Base-by-base conservation (phyloP, 2,329 filamentous ascomycete genomes). In the Aspergillus fijiensis region DNA sequence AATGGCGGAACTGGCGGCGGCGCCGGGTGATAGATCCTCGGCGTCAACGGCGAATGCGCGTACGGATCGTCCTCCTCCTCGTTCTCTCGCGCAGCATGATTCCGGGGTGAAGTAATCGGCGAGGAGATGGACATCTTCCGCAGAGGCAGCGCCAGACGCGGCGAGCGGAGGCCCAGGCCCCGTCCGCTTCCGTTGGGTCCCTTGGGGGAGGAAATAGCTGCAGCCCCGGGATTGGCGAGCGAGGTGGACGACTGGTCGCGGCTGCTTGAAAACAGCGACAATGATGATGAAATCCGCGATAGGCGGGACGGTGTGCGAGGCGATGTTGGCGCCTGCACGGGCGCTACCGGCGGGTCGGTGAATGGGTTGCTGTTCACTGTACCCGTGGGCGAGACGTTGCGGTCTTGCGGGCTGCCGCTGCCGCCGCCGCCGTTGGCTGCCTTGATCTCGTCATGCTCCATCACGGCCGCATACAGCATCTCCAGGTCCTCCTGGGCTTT, bases 401-500 rank as follows among this genome's bases (percentile, higher is more conserved):
- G 49, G 11, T 49, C 11, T 61, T 47, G 42, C 66, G 1, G 70
- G 66, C 14, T 71, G 68, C 61, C 80, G 82, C 63, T 80, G 77
- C 50, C 33, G 14, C 33, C 33, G 14, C 33, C 33, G 12, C 33
- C 33, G 33, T 29, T 29, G 7, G 27, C 27, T 29, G 33, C 33
- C 14, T 35, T 35, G 4, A 35, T 35, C 33, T 81, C 83, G 65
- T 97, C 93, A 68, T 96, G 90, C 74, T 92, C 91, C 87, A 96
- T 89, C 64, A 96, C 93, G 67, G 92, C 89, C 63, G 88, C 92
- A 77, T 97, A 98, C 74, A 98, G 87, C 69, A 91, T 87, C 75
- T 96, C 92, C 76, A 97, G 87, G 74, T 96, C 90, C 65, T 88
- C 83, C 75, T 95, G 88, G 64, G 91, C 87, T 79, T 89, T 88